Evolutionary conservation across 176 grass and related monocot genomes (phyloP), one percentile per base, ranked within the genome.

Genomic region (Cymbopogon citratus): DNA sequence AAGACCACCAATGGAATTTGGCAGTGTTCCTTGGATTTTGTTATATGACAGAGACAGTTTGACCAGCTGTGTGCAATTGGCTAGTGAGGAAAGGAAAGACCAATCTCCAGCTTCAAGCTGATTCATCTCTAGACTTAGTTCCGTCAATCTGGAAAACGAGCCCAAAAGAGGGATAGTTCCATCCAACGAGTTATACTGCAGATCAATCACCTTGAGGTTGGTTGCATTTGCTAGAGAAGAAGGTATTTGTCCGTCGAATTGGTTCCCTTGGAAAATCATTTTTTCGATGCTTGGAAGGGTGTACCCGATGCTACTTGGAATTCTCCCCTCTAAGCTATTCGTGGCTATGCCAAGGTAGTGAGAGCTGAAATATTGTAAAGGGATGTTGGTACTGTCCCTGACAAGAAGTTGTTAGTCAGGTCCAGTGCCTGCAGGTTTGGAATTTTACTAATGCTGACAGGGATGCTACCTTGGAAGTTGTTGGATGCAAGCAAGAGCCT

Each of bases 61-160:
- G 13, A 41, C 11, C 48, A 85, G 40, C 4, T 45, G 41, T 10
- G 38, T 85, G 49, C 87, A 85, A 23, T 85, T 89, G 13, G 77
- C 15, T 24, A 85, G 51, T 6, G 87, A 81, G 10, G 62, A 62
- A 14, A 88, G 26, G 65, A 88, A 88, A 59, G 45, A 72, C 86
- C 86, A 88, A 54, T 88, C 80, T 25, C 80, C 59, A 6, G 86
- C 66, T 79, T 88, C 86, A 4, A 88, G 80, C 9, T 29, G 59
- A 27, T 88, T 88, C 10, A 12, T n/a, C 24, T 14, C 65, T 1
- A 88, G 43, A 70, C 52, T 36, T 15, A 88, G 38, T 51, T 38
- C 28, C 0, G 14, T 18, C 4, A 88, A 68, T 12, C 69, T 28
- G 11, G 34, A 28, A 6, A 75, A 33, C 1, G 48, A 43, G 9